phyloP scores from a whole-genome alignment of 108 stramenopile species.

The Cyclotella choctawhatcheeana region DNA sequence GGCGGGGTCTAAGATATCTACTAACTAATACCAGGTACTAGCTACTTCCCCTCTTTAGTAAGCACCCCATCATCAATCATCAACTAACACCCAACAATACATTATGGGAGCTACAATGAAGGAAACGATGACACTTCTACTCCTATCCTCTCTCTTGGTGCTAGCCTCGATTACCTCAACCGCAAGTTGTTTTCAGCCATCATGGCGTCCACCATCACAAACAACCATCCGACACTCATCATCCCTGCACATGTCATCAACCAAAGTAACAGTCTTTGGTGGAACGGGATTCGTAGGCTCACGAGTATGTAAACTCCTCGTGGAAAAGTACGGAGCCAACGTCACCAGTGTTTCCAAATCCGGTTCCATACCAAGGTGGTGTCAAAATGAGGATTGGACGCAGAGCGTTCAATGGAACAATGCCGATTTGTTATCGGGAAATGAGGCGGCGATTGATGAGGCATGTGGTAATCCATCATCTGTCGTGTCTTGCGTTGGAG shows the following conservation, averaged over 20 bases:
- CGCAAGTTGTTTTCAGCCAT: conserved; percentile 9
- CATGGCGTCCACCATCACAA: background rate
- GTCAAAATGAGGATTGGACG: conserved; percentile 48
- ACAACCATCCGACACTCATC: background rate
- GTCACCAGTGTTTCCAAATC: conserved; percentile 52
- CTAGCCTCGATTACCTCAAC: background rate
- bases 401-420: conserved; percentile 45
- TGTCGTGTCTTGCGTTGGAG: conserved; percentile 68
- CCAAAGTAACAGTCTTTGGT: conserved; percentile 61
- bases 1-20: too few relatives aligned
- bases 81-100: too few relatives aligned
- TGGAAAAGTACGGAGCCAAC: conserved; percentile 36
- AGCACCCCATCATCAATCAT: too few relatives aligned
- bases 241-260: conserved; percentile 1
- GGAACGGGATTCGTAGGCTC: conserved; percentile 75
- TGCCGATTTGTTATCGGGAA: conserved; percentile 35
- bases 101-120: too few relatives aligned
- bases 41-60: too few relatives aligned
- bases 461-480: conserved; percentile 49
- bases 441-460: conserved; percentile 35
- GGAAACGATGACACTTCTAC: background rate
- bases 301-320: conserved; percentile 58
- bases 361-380: conserved; percentile 51
- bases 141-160: background rate
- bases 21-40: too few relatives aligned